A percentile compares a stretch with the other conserved stretches of the same genome.
Conservation (phyloP, 2,329 filamentous ascomycete genomes). For the Scedosporium minutisporum region DNA sequence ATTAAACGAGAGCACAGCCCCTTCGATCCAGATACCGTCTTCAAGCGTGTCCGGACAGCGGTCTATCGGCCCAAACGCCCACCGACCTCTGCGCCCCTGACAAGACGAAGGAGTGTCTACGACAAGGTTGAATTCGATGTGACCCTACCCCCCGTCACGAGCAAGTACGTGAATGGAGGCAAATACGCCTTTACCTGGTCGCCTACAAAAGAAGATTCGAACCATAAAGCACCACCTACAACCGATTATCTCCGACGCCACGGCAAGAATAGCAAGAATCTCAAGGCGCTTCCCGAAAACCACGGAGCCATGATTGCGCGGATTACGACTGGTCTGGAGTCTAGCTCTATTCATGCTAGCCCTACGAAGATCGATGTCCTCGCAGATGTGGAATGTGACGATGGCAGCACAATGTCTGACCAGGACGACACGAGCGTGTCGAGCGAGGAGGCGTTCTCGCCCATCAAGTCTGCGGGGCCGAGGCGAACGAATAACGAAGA, state of each 20-base stretch:
- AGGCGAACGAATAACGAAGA: conserved; percentile 29
- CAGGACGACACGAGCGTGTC: conserved; percentile 43
- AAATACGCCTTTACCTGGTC: conserved; percentile 37
- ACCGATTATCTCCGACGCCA: conserved; percentile 40
- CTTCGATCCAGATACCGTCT: conserved; percentile 48
- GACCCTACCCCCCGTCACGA: conserved; percentile 42
- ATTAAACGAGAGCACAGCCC: conserved; percentile 45
- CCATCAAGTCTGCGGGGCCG: conserved; percentile 33
- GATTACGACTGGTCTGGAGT: conserved; percentile 24
- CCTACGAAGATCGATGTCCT: conserved; percentile 25
- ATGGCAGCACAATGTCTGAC: conserved; percentile 44
- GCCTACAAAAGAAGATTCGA: conserved; percentile 18
- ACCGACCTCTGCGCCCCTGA: conserved; percentile 12
- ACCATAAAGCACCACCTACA: conserved; percentile 28
- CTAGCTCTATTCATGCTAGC: conserved; percentile 25
- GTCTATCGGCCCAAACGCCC: conserved; percentile 17
- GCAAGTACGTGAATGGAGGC: conserved; percentile 49
- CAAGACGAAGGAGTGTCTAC: conserved; percentile 37
- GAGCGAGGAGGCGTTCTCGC: conserved; percentile 38
- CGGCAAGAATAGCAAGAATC: conserved; percentile 28
- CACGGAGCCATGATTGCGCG: conserved; percentile 25
- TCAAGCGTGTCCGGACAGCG: conserved; percentile 45
- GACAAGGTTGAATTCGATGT: conserved; percentile 46
- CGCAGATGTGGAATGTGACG: conserved; percentile 33
- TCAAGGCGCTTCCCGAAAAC: conserved; percentile 17